Percentiles rank a stretch among this genome's conserved stretches.
These are phyloP conservation scores for Pharus latifolius DNA, from an alignment of 176 grass and related monocot genomes.

Conservation along the genomic window DNA sequence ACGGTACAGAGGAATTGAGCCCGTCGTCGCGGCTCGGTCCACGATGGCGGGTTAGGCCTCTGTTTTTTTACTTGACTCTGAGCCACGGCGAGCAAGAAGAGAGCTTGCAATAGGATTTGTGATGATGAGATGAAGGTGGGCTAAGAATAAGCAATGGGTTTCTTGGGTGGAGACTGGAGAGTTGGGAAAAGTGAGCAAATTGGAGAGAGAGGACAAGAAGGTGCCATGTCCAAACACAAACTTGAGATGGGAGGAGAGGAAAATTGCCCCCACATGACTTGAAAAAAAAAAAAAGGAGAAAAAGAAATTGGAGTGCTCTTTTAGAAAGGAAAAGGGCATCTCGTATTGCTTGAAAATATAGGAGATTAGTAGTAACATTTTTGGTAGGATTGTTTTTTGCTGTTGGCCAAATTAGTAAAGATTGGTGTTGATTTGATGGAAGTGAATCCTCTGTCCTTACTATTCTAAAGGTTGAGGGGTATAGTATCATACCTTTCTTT, in stretches of 20 bases:
- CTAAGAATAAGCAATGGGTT: neutral
- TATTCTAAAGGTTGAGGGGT: too few species aligned
- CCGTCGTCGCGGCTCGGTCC: slow-evolving; percentile 14
- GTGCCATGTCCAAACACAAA: neutral
- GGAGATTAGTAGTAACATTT: neutral
- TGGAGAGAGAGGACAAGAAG: slow-evolving; percentile 9
- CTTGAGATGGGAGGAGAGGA: neutral
- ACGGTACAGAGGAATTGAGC: neutral
- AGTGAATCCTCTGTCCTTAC: too few species aligned
- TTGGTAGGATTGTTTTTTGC: too few species aligned
- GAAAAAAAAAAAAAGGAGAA: neutral
- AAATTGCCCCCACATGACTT: neutral
- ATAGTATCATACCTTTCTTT: too few species aligned
- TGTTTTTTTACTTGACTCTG: neutral
- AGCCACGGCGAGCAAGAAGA: neutral
- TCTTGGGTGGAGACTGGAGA: slow-evolving; percentile 10
- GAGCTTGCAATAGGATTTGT: slow-evolving; percentile 1
- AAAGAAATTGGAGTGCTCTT: neutral
- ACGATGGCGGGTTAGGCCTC: slow-evolving; percentile 18
- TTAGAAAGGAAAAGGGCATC: slow-evolving; percentile 8
- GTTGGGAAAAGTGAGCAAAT: neutral
- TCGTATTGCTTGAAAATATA: neutral
- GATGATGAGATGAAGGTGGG: slow-evolving; percentile 9
- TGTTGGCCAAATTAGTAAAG: too few species aligned
- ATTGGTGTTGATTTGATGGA: too few species aligned